These are phyloP conservation scores for Carex cristatella DNA, from an alignment of 176 grass and related monocot species.

Conservation along the genomic window DNA sequence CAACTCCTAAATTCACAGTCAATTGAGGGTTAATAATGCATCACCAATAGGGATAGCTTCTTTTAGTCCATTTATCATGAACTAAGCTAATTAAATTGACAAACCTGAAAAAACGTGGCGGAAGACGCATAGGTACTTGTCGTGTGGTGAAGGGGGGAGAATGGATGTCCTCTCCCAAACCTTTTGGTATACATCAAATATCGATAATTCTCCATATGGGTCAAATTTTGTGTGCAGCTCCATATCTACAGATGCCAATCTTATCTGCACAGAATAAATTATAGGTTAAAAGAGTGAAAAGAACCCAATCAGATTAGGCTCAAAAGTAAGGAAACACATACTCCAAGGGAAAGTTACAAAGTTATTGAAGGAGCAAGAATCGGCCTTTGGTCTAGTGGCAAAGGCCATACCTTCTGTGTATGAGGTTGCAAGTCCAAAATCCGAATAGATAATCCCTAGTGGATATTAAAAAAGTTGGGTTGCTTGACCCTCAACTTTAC, in stretches of 20 bases:
- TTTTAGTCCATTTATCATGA: background rate
- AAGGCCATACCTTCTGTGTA: too few species aligned
- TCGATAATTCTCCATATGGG: constrained; percentile 51
- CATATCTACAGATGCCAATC: constrained; percentile 74
- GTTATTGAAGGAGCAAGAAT: too few species aligned
- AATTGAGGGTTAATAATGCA: background rate
- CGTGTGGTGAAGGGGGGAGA: constrained; percentile 58
- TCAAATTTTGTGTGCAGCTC: constrained; percentile 62
- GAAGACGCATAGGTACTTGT: constrained; percentile 76
- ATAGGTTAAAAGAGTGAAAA: too few species aligned
- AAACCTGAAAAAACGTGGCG: constrained; percentile 81
- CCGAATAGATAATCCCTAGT: too few species aligned
- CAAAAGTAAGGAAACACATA: too few species aligned
- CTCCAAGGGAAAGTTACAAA: too few species aligned
- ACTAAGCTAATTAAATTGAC: background rate
- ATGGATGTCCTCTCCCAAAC: constrained; percentile 58
- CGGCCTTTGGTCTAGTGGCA: too few species aligned
- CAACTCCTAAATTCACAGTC: background rate
- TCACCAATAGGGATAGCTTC: background rate
- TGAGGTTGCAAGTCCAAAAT: too few species aligned
- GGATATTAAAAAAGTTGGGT: too few species aligned
- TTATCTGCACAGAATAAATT: constrained; percentile 41
- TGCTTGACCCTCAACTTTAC: too few species aligned
- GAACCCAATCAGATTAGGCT: too few species aligned
- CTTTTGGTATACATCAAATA: constrained; percentile 70